Base-by-base conservation (phyloP, 805 yeast genomes). In the Saccharomyces paradoxus region DNA sequence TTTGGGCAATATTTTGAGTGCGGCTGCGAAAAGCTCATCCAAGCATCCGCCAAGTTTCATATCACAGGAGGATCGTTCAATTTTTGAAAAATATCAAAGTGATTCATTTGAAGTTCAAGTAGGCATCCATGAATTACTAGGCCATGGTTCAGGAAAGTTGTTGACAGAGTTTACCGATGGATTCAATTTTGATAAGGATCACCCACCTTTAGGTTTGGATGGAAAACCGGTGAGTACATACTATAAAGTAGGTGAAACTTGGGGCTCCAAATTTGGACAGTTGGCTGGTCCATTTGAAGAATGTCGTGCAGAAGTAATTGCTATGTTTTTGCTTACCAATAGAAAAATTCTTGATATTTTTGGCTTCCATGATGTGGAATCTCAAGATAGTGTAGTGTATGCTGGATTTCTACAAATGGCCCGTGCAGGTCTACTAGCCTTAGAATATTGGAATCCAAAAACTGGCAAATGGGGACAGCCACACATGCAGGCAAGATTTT, bases 41-140 rank as follows among this genome's bases (percentile, higher is more conserved):
- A 82, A 81, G 61, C 85, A 83, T 59, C 83, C 84, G 44, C 77
- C 85, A 59, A 83, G 89, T 14, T 89, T 89, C 65, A 73, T 89
- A 54, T 65, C 70, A 46, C 79, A 77, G 3, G 68, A 71, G 12
- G 79, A 83, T 54, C 80, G 77, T 56, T 83, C 75, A 10, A 64
- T 82, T 48, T 89, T 80, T 73, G 81, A 83, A 57, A 81, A 84
- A 66, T 85, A 86, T 74, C 79, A 89, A 64, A 85, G 81, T 49
- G 91, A 86, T 50, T 86, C 96, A 0, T 89, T 89, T 68, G 96
- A 89, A 71, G 94, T 89, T 48, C 96, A 89, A 72, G 97, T 89
- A 51, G 97, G 96, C 53, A 86, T 89, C 63, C 97, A 89, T 71
- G 97, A 89, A 71, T 76, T 89, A 59, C 77, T 89, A 58, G 96